Evolutionary conservation across 805 yeast genomes (phyloP), one percentile per base, ranked within the genome.

Genomic region (Sugiyamaella mastotermitis): DNA sequence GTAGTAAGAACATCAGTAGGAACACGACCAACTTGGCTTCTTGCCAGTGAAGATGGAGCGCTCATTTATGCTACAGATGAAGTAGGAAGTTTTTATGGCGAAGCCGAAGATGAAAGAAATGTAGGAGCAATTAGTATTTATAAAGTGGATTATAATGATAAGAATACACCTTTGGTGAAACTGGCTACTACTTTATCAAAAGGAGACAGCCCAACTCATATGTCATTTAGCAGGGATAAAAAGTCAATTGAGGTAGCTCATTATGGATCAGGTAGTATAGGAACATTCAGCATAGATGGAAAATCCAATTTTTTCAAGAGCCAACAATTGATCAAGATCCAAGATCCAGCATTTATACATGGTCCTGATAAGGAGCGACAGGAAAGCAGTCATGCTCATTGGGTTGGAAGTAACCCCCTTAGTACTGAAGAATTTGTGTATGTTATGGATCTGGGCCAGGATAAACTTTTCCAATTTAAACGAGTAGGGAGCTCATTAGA

Each of bases 301-400:
- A 33, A 33, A 24, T 27, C 6, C 9, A 5, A 23, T 23, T 10
- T 10, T n/a, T n/a, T n/a, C n/a, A n/a, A 23, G 26, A 23, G 10
- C 14, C 30, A 6, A 17, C 14, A 10, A 27, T 27, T 27, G 30
- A 27, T 10, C 14, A 11, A 7, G 14, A 10, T n/a, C 5, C 9
- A 13, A 17, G 14, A 7, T n/a, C 15, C 7, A n/a, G 18, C 18
- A 11, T 16, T 13, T 13, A 22, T 10, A 16, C 29, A 34, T 7
- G 43, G 43, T 3, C 43, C 43, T 9, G 23, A 20, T 10, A 14
- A 24, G 10, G 43, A 22, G 15, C 34, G 43, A n/a, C 43, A 40
- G 31, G 43, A 40, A n/a, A 23, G 29, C n/a, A 18, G 35, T 24
- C 43, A 40, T 24, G 38, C 43, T 18, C 43, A 40, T 23, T 40